Conservation (phyloP, 139 green algal species). For the Chlorella sorokiniana region DNA sequence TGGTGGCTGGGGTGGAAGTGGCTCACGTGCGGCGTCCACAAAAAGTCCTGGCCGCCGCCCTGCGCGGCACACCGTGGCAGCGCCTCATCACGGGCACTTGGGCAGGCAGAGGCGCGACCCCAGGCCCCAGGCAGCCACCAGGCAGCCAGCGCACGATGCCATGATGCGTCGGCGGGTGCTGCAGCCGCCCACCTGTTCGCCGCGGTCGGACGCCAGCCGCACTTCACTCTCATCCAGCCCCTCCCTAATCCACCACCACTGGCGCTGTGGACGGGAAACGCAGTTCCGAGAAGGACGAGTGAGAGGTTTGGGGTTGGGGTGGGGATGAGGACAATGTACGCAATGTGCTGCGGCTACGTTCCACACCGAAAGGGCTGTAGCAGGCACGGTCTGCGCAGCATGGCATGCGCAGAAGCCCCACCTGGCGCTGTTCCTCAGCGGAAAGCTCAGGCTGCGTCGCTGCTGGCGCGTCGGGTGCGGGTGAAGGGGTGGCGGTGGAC, state of each 20-base stretch:
- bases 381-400: no score
- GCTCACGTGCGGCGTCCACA: constrained; percentile 17
- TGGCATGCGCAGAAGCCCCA: no score
- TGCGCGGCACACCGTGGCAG: background rate
- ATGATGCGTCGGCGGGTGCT: no score
- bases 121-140: background rate
- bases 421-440: no score
- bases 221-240: background rate
- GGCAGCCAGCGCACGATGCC: no score
- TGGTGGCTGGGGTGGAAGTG: constrained; percentile 1
- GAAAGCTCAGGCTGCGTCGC: no score
- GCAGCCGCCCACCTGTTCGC: background rate
- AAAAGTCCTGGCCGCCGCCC: constrained; percentile 31
- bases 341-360: no score
- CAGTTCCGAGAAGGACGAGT: no score
- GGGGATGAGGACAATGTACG: no score
- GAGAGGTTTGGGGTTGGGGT: background rate
- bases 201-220: background rate
- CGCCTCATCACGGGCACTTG: background rate
- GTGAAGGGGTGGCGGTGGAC: no score
- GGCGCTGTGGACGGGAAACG: background rate
- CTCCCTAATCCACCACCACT: constrained; percentile 7
- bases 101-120: background rate
- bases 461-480: no score
- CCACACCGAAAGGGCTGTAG: no score